Percentiles rank a stretch among this genome's conserved stretches.
Conservation (phyloP, 2,329 filamentous ascomycete species). For the Verticillium albo-atrum region DNA sequence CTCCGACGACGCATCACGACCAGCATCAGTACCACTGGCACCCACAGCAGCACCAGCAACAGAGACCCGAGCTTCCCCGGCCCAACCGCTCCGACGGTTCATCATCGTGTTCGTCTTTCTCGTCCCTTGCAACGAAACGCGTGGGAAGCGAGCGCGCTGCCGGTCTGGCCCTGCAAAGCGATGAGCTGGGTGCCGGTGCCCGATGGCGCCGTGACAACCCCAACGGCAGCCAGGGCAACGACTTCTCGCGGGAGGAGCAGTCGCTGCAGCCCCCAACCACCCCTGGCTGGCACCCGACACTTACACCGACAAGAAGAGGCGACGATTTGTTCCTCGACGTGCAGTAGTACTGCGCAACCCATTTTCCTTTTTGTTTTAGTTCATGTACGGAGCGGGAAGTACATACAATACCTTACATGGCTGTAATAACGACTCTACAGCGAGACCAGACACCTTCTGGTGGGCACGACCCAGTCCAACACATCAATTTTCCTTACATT, state of each 20-base stretch:
- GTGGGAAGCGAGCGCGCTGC: slow-evolving; percentile 45
- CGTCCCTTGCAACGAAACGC: slow-evolving; percentile 48
- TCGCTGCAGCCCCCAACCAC: slow-evolving; percentile 33
- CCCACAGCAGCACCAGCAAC: slow-evolving; percentile 13
- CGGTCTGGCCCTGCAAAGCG: slow-evolving; percentile 32
- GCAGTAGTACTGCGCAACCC: slow-evolving; percentile 24
- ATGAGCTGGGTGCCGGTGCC: slow-evolving; percentile 8
- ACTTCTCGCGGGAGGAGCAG: slow-evolving; percentile 6
- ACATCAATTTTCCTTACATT: background rate
- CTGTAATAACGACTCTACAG: background rate
- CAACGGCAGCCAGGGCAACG: slow-evolving; percentile 2
- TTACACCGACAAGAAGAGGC: slow-evolving; percentile 64
- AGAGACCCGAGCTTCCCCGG: slow-evolving; percentile 15
- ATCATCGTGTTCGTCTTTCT: slow-evolving; percentile 14
- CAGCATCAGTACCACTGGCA: slow-evolving; percentile 11
- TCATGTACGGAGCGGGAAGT: background rate
- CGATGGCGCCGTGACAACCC: slow-evolving; percentile 13
- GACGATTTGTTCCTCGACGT: slow-evolving; percentile 60
- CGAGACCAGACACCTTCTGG: background rate
- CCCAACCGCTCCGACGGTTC: slow-evolving; percentile 4
- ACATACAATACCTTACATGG: background rate
- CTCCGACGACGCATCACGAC: slow-evolving; percentile 2
- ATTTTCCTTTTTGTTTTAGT: background rate
- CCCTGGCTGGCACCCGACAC: slow-evolving; percentile 57
- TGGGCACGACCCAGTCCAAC: background rate